phyloP scores from a whole-genome alignment of 208 protist genomes.

The Wallacemonas sp. region DNA sequence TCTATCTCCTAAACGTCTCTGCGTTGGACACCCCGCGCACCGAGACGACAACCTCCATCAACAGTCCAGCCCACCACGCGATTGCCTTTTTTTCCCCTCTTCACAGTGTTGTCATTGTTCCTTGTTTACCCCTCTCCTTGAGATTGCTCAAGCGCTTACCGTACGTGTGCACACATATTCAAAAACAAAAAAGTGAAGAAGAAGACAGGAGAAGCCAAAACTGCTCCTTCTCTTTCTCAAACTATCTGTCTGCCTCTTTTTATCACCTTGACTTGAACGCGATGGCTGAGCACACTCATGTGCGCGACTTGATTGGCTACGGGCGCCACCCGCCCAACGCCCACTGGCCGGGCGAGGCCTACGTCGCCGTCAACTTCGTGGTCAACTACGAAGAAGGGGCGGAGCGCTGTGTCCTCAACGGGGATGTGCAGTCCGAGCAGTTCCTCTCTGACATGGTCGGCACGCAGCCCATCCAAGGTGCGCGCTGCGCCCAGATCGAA shows the following conservation, averaged over 20 bases:
- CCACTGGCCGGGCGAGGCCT: conserved; percentile 18
- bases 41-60: too few species aligned
- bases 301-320: conserved; percentile 30
- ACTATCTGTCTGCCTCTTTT: neutral
- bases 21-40: too few species aligned
- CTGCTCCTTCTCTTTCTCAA: neutral
- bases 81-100: too few species aligned
- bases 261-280: neutral
- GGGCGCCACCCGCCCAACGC: conserved; percentile 18
- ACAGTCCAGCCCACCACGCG: too few species aligned
- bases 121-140: too few species aligned
- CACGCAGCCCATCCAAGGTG: conserved; percentile 8
- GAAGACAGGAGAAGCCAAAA: neutral
- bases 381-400: conserved; percentile 31
- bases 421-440: conserved; percentile 21
- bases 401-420: conserved; percentile 22
- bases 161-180: too few species aligned
- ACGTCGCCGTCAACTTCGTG: conserved; percentile 31
- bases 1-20: too few species aligned
- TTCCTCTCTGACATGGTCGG: conserved; percentile 30
- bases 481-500: conserved; percentile 25
- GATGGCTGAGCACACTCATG: conserved; percentile 13
- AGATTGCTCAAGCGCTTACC: too few species aligned
- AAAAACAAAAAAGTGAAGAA: too few species aligned
- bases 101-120: too few species aligned